Percentiles rank a stretch among this genome's conserved stretches.
phyloP scores from a whole-genome alignment of 805 yeast genomes.

The Ogataea chonburiensis region DNA sequence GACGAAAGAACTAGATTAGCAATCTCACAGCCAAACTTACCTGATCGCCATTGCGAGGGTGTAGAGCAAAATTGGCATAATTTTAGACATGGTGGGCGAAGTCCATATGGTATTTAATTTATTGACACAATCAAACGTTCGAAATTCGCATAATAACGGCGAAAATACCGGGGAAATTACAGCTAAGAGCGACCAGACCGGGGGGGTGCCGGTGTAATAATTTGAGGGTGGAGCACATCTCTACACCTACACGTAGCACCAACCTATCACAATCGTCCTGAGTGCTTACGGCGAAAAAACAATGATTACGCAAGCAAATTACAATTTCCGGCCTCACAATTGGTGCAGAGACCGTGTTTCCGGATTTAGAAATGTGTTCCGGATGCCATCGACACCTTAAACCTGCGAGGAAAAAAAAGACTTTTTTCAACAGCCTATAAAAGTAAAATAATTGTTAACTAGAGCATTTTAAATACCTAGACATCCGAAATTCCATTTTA shows the following conservation, averaged over 20 bases:
- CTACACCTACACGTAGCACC: constrained; percentile 1
- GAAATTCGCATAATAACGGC: too few relatives aligned
- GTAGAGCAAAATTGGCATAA: constrained; percentile 19
- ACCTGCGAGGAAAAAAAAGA: constrained; percentile 10
- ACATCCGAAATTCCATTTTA: constrained; percentile 1
- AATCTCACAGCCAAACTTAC: constrained; percentile 9
- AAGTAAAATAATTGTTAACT: constrained; percentile 10
- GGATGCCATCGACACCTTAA: constrained; percentile 3
- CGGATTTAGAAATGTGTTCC: constrained; percentile 7
- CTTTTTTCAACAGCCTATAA: constrained; percentile 12
- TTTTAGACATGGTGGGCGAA: constrained; percentile 14
- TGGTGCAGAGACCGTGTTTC: constrained; percentile 6
- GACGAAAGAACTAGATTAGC: constrained; percentile 24
- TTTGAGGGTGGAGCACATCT: too few relatives aligned
- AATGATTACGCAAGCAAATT: too few relatives aligned
- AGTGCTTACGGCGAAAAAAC: background rate
- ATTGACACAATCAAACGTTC: too few relatives aligned
- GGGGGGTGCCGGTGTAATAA: too few relatives aligned
- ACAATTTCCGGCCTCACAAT: constrained; percentile 4
- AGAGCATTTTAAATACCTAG: constrained; percentile 2
- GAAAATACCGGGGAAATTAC: too few relatives aligned
- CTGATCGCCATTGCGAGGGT: constrained; percentile 26
- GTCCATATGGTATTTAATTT: background rate
- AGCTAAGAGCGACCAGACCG: too few relatives aligned
- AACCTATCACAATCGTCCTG: background rate